A percentile compares a stretch with the other conserved stretches of the same genome.
These are phyloP conservation scores for Leccinellum luteum DNA, from an alignment of 768 basidiomycete genomes.

Conservation along the genomic window DNA sequence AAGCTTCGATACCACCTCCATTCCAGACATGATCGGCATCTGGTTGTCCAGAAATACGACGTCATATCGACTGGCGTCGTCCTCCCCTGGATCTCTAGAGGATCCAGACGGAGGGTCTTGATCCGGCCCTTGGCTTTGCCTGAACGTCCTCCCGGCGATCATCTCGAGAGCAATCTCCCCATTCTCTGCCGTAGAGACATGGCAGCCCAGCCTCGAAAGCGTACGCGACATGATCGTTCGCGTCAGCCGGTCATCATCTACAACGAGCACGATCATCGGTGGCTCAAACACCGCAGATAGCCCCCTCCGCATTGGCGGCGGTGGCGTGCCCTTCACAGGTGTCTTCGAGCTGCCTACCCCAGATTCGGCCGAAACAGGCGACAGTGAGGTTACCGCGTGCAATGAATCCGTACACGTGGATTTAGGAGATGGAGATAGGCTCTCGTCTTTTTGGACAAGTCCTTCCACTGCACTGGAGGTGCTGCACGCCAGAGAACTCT, in stretches of 20 bases:
- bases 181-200: constrained; percentile 80
- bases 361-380: constrained; percentile 2
- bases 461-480: constrained; percentile 3
- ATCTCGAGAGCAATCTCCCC: constrained; percentile 74
- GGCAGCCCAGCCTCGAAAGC: constrained; percentile 74
- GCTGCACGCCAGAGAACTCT: constrained; percentile 1
- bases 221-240: constrained; percentile 78
- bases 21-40: constrained; percentile 79
- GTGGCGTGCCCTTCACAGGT: constrained; percentile 9
- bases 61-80: constrained; percentile 30
- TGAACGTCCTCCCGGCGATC: constrained; percentile 46
- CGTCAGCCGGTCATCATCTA: constrained; percentile 81
- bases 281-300: constrained; percentile 39
- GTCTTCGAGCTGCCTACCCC: constrained; percentile 12
- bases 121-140: neutral
- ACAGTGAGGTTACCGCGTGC: neutral
- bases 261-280: constrained; percentile 67
- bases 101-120: neutral
- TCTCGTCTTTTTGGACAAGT: neutral
- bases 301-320: constrained; percentile 11
- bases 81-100: neutral
- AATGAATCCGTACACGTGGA: constrained; percentile 2
- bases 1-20: constrained; percentile 63
- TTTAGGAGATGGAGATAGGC: constrained; percentile 2
- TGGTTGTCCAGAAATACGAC: constrained; percentile 68